Percentiles rank a stretch among this genome's conserved stretches.
phyloP scores from a whole-genome alignment of 2,329 filamentous ascomycete genomes.

The Colletotrichum coccodes region DNA sequence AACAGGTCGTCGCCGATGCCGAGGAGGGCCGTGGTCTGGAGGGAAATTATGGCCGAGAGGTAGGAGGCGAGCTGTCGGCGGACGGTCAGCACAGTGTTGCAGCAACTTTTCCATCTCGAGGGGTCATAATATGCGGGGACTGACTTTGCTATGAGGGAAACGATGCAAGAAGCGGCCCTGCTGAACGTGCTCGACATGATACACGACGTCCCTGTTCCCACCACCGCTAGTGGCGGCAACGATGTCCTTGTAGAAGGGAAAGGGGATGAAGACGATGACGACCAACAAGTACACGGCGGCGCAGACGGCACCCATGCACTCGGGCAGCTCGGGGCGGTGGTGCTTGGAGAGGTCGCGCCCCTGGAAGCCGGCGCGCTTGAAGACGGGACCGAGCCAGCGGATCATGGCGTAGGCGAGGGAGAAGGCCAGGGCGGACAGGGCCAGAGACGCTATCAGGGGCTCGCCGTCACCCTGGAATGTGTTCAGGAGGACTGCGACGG shows the following conservation, averaged over 20 bases:
- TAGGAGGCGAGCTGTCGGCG: slow-evolving; percentile 91
- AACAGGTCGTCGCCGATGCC: slow-evolving; percentile 96
- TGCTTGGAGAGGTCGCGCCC: slow-evolving; percentile 86
- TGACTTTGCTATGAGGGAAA: slow-evolving; percentile 93
- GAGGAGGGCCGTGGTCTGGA: slow-evolving; percentile 90
- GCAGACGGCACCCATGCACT: slow-evolving; percentile 95
- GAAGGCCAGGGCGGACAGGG: slow-evolving; percentile 88
- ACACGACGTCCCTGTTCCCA: slow-evolving; percentile 87
- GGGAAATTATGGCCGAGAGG: slow-evolving; percentile 90
- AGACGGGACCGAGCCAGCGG: slow-evolving; percentile 90
- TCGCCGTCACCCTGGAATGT: slow-evolving; percentile 88
- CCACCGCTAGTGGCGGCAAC: slow-evolving; percentile 94
- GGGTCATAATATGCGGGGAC: neutral
- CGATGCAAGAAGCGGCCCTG: slow-evolving; percentile 87
- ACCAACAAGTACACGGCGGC: slow-evolving; percentile 91
- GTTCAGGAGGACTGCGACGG: slow-evolving; percentile 79
- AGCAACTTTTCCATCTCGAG: neutral
- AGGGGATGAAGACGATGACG: slow-evolving; percentile 93
- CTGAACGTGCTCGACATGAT: slow-evolving; percentile 78
- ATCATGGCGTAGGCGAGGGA: slow-evolving; percentile 85
- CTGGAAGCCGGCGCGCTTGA: slow-evolving; percentile 88
- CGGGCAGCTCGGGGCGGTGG: slow-evolving; percentile 81
- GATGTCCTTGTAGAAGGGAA: slow-evolving; percentile 98
- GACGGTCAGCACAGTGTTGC: neutral
- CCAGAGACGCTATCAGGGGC: slow-evolving; percentile 87